phyloP scores from a whole-genome alignment of 352 stramenopile genomes.

The Globisporangium alternatum region DNA sequence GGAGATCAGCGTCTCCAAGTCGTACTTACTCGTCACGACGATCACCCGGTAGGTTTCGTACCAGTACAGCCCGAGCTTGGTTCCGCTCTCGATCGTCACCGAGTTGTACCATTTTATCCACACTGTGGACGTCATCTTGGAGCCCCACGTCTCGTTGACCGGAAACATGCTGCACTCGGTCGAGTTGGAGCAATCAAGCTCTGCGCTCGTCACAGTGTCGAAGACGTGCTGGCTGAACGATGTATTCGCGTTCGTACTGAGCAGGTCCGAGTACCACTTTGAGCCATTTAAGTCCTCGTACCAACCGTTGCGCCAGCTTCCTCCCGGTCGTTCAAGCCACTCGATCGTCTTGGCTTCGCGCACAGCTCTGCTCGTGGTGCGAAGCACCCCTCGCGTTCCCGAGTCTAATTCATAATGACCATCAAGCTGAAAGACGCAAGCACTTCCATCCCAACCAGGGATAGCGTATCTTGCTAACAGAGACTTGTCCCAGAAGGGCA shows the following conservation, averaged over 20 bases:
- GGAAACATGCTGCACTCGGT: constrained; percentile 2
- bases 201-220: constrained; percentile 17
- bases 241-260: constrained; percentile 19
- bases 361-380: constrained; percentile 12
- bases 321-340: constrained; percentile 7
- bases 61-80: constrained; percentile 20
- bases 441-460: constrained; percentile 23
- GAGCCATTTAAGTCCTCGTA: constrained; percentile 17
- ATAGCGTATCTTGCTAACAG: constrained; percentile 18
- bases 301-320: constrained; percentile 33
- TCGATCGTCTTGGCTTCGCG: constrained; percentile 17
- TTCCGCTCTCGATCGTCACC: constrained; percentile 20
- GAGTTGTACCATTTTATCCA: constrained; percentile 18
- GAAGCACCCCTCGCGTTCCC: constrained; percentile 12
- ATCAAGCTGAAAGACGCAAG: constrained; percentile 27
- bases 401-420: constrained; percentile 19
- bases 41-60: constrained; percentile 6
- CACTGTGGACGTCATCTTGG: constrained; percentile 9
- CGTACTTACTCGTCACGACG: constrained; percentile 24
- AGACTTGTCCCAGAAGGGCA: constrained; percentile 24
- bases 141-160: constrained; percentile 11
- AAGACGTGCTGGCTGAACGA: constrained; percentile 20
- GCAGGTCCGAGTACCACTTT: constrained; percentile 27
- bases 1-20: constrained; percentile 30
- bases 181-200: constrained; percentile 16